Percentiles rank a stretch among this genome's conserved stretches.
Conservation (phyloP, 371 early-diverging fungal species). For the Syncephalastrum contaminatum region DNA sequence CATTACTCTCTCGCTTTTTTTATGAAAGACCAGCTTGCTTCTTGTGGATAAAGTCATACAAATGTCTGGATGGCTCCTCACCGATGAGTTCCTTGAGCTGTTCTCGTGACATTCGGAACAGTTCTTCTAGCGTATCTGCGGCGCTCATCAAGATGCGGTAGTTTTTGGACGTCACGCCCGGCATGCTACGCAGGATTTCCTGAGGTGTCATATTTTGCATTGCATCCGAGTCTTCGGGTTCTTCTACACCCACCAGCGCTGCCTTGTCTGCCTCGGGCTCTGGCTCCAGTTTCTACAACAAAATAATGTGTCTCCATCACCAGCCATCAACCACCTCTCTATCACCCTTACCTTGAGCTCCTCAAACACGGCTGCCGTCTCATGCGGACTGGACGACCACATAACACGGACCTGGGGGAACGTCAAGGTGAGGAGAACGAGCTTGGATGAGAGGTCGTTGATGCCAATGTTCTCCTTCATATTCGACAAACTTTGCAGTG, state of each 20-base stretch:
- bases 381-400: slow-evolving; percentile 89
- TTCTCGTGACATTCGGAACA: slow-evolving; percentile 49
- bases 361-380: slow-evolving; percentile 84
- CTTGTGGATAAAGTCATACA: slow-evolving; percentile 57
- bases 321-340: background rate
- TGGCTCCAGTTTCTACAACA: slow-evolving; percentile 59
- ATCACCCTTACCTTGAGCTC: slow-evolving; percentile 75
- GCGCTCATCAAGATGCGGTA: slow-evolving; percentile 71
- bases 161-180: slow-evolving; percentile 80
- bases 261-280: slow-evolving; percentile 77
- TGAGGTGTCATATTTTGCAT: slow-evolving; percentile 68
- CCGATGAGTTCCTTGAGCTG: slow-evolving; percentile 58
- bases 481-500: slow-evolving; percentile 61
- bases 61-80: slow-evolving; percentile 43
- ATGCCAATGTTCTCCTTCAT: slow-evolving; percentile 55
- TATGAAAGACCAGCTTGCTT: background rate
- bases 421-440: slow-evolving; percentile 77
- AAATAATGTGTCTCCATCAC: background rate
- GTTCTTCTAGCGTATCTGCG: slow-evolving; percentile 61
- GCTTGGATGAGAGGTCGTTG: slow-evolving; percentile 68
- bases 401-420: slow-evolving; percentile 87
- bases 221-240: slow-evolving; percentile 58
- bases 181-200: slow-evolving; percentile 80
- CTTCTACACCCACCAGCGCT: slow-evolving; percentile 72
- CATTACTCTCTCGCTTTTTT: no score